Conservation (phyloP, 2,329 filamentous ascomycete genomes). For the Bipolaris sorokiniana region DNA sequence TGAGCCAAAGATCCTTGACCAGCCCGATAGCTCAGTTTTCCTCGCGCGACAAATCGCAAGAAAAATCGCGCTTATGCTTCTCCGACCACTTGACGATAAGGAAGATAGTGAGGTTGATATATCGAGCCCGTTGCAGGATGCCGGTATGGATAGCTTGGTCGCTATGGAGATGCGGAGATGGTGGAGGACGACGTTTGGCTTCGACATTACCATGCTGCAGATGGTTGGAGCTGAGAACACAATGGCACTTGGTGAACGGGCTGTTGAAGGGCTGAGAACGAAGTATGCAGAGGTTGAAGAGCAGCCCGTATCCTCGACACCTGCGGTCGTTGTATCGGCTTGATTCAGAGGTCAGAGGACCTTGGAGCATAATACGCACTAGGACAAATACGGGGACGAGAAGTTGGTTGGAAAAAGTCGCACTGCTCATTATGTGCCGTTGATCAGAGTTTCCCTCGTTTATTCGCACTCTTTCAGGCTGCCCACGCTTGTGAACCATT, state of each 20-base stretch:
- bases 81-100: neutral
- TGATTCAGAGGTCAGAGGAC: too few relatives aligned
- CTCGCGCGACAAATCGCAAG: neutral
- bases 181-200: neutral
- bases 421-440: too few relatives aligned
- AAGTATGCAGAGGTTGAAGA: too few relatives aligned
- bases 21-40: neutral
- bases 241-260: neutral
- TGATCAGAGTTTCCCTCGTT: too few relatives aligned
- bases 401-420: too few relatives aligned
- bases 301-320: too few relatives aligned
- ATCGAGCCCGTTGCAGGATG: neutral
- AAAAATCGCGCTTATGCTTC: neutral
- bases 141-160: neutral
- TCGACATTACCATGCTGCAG: neutral
- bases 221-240: neutral
- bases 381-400: too few relatives aligned
- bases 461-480: too few relatives aligned
- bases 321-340: too few relatives aligned
- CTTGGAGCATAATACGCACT: too few relatives aligned
- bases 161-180: neutral
- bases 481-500: too few relatives aligned
- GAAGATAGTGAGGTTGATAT: neutral
- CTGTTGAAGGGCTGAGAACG: neutral
- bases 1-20: neutral